Conservation (phyloP, 129 eudicot genomes). For the Artemisia argyi region DNA sequence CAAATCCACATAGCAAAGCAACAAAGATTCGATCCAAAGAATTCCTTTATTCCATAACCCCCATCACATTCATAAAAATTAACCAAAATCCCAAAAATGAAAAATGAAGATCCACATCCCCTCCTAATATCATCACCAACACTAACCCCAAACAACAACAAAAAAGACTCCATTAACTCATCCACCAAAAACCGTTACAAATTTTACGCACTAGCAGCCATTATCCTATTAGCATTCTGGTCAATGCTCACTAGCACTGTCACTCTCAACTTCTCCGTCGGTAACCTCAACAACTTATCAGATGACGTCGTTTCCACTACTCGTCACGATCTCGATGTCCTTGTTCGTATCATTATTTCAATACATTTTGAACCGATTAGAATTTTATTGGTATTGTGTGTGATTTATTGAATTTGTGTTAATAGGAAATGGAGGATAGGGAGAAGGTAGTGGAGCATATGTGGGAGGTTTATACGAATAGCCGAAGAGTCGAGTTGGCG, state of each 20-base stretch:
- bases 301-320: conserved; percentile 38
- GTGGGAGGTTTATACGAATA: conserved; percentile 84
- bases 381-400: not conserved
- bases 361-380: not conserved
- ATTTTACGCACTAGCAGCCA: conserved; percentile 74
- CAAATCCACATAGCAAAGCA: no score
- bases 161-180: conserved; percentile 44
- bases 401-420: conserved; percentile 6
- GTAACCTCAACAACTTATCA: conserved; percentile 46
- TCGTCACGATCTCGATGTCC: conserved; percentile 71
- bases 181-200: conserved; percentile 68
- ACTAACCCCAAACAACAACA: conserved; percentile 14
- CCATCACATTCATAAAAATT: no score
- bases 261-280: conserved; percentile 78
- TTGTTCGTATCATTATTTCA: conserved; percentile 34
- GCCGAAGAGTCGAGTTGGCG: conserved; percentile 51
- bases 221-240: conserved; percentile 72
- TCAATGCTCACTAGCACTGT: conserved; percentile 83
- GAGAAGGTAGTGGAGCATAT: conserved; percentile 79
- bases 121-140: conserved; percentile 69
- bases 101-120: conserved; percentile 56
- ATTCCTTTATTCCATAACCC: no score
- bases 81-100: conserved; percentile 17
- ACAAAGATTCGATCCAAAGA: no score
- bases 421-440: conserved; percentile 84